Conservation (phyloP, 805 yeast species). For the Kuraishia hungarica region DNA sequence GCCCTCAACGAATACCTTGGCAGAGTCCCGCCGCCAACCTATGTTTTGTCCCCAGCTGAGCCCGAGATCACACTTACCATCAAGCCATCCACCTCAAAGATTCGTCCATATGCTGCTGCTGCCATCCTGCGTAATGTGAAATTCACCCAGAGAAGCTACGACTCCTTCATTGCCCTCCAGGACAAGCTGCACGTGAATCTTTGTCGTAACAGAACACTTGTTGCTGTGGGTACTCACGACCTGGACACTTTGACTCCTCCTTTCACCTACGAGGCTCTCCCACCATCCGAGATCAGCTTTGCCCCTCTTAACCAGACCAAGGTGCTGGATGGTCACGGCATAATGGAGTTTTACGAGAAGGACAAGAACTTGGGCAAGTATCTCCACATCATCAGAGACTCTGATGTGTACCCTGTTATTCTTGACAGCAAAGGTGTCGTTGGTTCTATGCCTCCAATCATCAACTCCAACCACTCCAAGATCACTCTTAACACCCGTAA, state of each 20-base stretch:
- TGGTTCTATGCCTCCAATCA: slow-evolving; percentile 93
- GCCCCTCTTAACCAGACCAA: slow-evolving; percentile 66
- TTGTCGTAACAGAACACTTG: slow-evolving; percentile 95
- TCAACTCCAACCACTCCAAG: slow-evolving; percentile 87
- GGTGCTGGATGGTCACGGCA: slow-evolving; percentile 62
- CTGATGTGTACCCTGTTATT: slow-evolving; percentile 87
- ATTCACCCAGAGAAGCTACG: slow-evolving; percentile 80
- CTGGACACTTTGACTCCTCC: slow-evolving; percentile 73
- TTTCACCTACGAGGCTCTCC: slow-evolving; percentile 78
- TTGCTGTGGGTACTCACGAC: slow-evolving; percentile 98
- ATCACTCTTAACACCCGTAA: slow-evolving; percentile 78
- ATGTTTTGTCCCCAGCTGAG: slow-evolving; percentile 48
- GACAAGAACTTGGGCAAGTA: slow-evolving; percentile 88
- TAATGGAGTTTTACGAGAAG: slow-evolving; percentile 84
- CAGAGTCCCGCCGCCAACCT: slow-evolving; percentile 53
- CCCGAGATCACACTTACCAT: slow-evolving; percentile 63
- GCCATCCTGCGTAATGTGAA: slow-evolving; percentile 83
- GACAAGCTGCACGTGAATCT: slow-evolving; percentile 92
- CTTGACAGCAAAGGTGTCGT: slow-evolving; percentile 69
- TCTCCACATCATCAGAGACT: slow-evolving; percentile 78
- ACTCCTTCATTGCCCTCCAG: slow-evolving; percentile 91
- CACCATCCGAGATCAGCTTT: slow-evolving; percentile 70
- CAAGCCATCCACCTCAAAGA: slow-evolving; percentile 58
- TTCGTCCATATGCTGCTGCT: slow-evolving; percentile 91
- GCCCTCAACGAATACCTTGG: slow-evolving; percentile 89